Percentiles rank a stretch among this genome's conserved stretches.
These are phyloP conservation scores for Bodo saltans DNA, from an alignment of 78 protist genomes.

Conservation along the genomic window DNA sequence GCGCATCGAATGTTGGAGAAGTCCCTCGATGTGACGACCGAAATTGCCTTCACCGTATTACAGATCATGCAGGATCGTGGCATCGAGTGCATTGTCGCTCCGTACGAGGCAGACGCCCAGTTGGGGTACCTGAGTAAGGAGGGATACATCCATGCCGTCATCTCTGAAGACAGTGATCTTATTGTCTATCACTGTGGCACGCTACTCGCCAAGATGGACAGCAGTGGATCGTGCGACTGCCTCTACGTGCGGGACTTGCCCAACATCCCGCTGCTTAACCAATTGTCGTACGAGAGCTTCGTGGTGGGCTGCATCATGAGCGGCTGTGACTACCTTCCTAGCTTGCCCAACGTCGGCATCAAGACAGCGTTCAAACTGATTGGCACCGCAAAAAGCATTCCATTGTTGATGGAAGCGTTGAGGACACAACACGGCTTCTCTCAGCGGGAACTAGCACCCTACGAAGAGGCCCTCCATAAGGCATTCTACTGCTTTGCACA, in stretches of 20 bases:
- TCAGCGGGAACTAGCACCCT: too few species aligned
- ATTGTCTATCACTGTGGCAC: conserved; percentile 54
- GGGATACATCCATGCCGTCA: conserved; percentile 61
- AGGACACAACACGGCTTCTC: too few species aligned
- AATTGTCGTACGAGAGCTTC: conserved; percentile 11
- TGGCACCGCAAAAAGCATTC: too few species aligned
- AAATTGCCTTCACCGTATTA: conserved; percentile 57
- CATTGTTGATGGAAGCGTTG: too few species aligned
- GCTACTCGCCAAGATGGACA: conserved; percentile 68
- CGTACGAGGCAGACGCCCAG: conserved; percentile 99
- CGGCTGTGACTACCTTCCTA: conserved; percentile 93
- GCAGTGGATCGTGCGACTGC: conserved; percentile 51
- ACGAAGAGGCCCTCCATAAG: too few species aligned
- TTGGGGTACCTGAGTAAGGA: conserved; percentile 76
- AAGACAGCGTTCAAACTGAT: conserved; percentile 69
- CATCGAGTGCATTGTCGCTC: conserved; percentile 88
- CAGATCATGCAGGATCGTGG: conserved; percentile 39
- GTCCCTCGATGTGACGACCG: conserved; percentile 72
- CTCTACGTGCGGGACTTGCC: conserved; percentile 34
- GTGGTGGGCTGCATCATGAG: conserved; percentile 78
- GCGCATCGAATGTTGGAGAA: neutral
- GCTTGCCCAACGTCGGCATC: conserved; percentile 81
- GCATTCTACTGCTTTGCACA: too few species aligned
- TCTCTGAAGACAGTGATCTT: conserved; percentile 96
- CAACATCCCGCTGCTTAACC: conserved; percentile 12